Conservation (phyloP, 345 rosid species). For the Jatropha curcas region DNA sequence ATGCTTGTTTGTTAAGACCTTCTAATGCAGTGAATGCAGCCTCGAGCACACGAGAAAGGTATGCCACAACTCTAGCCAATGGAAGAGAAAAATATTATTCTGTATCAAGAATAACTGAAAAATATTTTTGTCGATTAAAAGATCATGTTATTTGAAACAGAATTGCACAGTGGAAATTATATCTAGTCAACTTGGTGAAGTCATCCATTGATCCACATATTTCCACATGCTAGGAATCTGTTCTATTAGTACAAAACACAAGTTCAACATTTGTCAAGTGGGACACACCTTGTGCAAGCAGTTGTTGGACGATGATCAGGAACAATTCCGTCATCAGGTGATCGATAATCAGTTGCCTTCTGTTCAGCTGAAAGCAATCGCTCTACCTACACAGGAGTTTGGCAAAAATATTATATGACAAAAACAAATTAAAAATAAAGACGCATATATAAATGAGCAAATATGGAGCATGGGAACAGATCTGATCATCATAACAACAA, state of each 20-base stretch:
- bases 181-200: not conserved
- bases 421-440: not conserved
- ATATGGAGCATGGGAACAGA: not conserved
- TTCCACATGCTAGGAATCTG: not conserved
- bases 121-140: not conserved
- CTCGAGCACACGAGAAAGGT: constrained; percentile 95
- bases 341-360: constrained; percentile 85
- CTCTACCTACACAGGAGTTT: constrained; percentile 60
- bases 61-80: constrained; percentile 78
- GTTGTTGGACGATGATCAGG: constrained; percentile 96
- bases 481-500: not conserved
- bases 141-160: not conserved
- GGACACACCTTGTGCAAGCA: constrained; percentile 84
- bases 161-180: not conserved
- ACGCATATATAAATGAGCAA: not conserved
- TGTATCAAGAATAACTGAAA: constrained; percentile 3
- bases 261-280: not conserved
- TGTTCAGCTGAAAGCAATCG: constrained; percentile 92
- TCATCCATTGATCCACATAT: not conserved
- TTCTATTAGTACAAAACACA: constrained; percentile 7
- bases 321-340: constrained; percentile 92
- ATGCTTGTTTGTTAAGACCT: constrained; percentile 97
- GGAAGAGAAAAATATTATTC: constrained; percentile 5
- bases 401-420: constrained; percentile 10
- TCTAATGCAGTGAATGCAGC: constrained; percentile 93